These are phyloP conservation scores for Haberlea rhodopensis DNA, from an alignment of 257 asterid genomes.

Conservation along the genomic window DNA sequence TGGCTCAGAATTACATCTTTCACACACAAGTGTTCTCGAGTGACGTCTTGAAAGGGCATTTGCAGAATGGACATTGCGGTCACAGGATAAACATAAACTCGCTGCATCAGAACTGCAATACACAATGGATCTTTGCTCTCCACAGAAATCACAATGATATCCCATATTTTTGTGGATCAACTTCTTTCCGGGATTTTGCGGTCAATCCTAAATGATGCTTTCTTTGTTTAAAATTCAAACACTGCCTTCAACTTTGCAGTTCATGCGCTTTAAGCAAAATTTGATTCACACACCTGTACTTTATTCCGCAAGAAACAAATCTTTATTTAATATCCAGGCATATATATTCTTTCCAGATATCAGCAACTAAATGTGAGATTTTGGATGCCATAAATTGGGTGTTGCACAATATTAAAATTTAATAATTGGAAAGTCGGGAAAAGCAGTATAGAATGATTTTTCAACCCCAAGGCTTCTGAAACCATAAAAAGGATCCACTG, in stretches of 20 bases:
- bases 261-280: conserved; percentile 9
- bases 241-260: conserved; percentile 3
- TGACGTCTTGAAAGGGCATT: conserved; percentile 56
- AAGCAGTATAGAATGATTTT: conserved; percentile 1
- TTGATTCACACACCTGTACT: conserved; percentile 6
- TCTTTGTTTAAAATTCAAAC: not conserved
- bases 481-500: conserved; percentile 10
- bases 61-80: conserved; percentile 55
- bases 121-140: conserved; percentile 47
- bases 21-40: conserved; percentile 54
- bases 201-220: not conserved
- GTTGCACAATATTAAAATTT: not conserved
- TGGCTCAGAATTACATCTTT: conserved; percentile 56
- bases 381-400: not conserved
- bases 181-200: not conserved
- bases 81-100: conserved; percentile 53
- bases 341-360: not conserved
- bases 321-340: not conserved
- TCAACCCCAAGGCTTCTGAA: conserved; percentile 4
- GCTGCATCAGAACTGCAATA: conserved; percentile 60
- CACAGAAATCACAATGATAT: conserved; percentile 54
- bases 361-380: not conserved
- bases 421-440: not conserved
- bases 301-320: conserved; percentile 3
- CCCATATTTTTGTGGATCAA: conserved; percentile 32